Percentiles rank a stretch among this genome's conserved stretches.
Evolutionary conservation across 73 alveolate species (phyloP).

Genomic region (Paramecium bursaria): DNA sequence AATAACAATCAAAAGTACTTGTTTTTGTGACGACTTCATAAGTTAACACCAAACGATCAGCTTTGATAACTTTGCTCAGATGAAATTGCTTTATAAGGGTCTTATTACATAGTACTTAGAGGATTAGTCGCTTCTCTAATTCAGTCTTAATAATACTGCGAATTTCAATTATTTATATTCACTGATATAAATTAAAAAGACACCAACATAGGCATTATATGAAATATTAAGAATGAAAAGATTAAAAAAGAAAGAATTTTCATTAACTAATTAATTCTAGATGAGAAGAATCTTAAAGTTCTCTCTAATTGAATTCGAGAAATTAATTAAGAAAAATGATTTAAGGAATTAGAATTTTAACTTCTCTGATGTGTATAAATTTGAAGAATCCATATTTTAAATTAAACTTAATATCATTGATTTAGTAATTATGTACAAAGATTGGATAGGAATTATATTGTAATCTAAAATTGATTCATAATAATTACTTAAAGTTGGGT

Average conservation of each 20-base stretch:
- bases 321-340: constrained; percentile 22
- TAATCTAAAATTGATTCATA: neutral
- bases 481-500: neutral
- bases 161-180: constrained; percentile 4
- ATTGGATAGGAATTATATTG: neutral
- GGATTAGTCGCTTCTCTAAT: constrained; percentile 1
- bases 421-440: neutral
- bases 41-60: constrained; percentile 16
- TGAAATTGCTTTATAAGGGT: constrained; percentile 4
- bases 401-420: neutral
- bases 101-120: constrained; percentile 8
- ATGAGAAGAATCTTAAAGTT: neutral
- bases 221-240: constrained; percentile 4
- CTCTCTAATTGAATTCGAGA: constrained; percentile 2
- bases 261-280: neutral
- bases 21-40: constrained; percentile 38
- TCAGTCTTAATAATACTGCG: neutral
- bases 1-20: constrained; percentile 10
- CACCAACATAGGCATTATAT: constrained; percentile 45
- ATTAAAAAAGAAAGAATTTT: neutral
- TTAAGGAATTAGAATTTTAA: constrained; percentile 22
- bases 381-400: constrained; percentile 43
- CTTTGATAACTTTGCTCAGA: neutral
- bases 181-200: constrained; percentile 26
- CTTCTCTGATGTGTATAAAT: constrained; percentile 21